A percentile compares a stretch with the other conserved stretches of the same genome.
Conservation (phyloP, 106 monocot genomes). For the Apostasia shenzhenica region DNA sequence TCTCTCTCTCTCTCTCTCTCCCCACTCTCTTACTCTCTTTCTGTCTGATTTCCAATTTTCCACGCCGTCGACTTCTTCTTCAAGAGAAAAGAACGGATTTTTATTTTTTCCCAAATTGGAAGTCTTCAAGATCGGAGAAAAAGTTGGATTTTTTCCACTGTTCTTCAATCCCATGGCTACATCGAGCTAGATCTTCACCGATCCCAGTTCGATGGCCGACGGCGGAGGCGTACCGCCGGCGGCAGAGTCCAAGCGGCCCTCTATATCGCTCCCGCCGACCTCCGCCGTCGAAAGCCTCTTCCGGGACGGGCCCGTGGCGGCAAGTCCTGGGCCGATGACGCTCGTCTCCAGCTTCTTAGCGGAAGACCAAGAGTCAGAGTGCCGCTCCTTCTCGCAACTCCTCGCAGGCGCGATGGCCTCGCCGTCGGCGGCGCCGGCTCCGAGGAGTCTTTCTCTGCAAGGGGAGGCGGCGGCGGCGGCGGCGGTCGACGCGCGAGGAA, state of each 20-base stretch:
- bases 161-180: not conserved
- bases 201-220: not conserved
- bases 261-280: not conserved
- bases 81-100: no score
- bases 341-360: slow-evolving; percentile 45
- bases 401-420: slow-evolving; percentile 27
- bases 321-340: slow-evolving; percentile 47
- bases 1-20: not conserved
- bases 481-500: not conserved
- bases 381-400: slow-evolving; percentile 50
- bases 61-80: not conserved
- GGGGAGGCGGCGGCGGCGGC: not conserved
- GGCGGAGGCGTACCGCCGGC: not conserved
- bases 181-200: not conserved
- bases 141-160: not conserved
- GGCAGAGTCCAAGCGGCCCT: not conserved
- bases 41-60: not conserved
- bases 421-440: not conserved
- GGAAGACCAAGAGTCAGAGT: slow-evolving; percentile 25
- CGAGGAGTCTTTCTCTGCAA: not conserved
- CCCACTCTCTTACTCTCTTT: no score
- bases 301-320: slow-evolving; percentile 18
- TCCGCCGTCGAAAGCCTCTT: slow-evolving; percentile 20
- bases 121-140: no score
- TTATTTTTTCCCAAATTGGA: no score